phyloP scores from a whole-genome alignment of 192 early-diverging fungal genomes.

The Allomyces macrogynus region DNA sequence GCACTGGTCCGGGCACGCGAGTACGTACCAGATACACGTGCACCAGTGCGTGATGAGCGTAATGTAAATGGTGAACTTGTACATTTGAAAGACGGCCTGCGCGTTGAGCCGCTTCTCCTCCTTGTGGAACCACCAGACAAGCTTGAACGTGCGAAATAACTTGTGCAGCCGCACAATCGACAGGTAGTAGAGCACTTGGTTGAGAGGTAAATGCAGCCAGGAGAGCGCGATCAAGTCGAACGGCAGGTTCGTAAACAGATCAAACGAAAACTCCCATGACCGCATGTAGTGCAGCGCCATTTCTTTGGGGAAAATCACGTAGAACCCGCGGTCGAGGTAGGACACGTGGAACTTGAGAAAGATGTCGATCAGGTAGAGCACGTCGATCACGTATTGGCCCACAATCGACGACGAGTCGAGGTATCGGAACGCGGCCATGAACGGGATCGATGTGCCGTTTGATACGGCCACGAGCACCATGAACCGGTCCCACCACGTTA shows the following conservation, averaged over 20 bases:
- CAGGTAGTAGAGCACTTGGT: constrained; percentile 2
- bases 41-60: constrained; percentile 1
- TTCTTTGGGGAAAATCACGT: constrained; percentile 31
- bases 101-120: constrained; percentile 27
- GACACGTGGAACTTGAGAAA: constrained; percentile 28
- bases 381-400: constrained; percentile 19
- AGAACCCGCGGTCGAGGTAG: constrained; percentile 26
- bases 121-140: constrained; percentile 17
- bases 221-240: constrained; percentile 18
- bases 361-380: constrained; percentile 20
- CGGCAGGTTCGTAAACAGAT: constrained; percentile 21
- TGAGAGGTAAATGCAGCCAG: neutral
- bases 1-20: neutral
- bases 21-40: neutral
- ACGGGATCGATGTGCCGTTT: constrained; percentile 18
- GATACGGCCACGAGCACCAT: constrained; percentile 19
- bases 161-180: constrained; percentile 18
- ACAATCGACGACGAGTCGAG: constrained; percentile 11
- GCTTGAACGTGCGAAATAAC: constrained; percentile 13
- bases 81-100: constrained; percentile 15
- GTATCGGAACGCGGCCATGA: constrained; percentile 30
- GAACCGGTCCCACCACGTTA: constrained; percentile 15
- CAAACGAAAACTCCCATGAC: constrained; percentile 20
- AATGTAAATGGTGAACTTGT: constrained; percentile 14
- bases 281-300: constrained; percentile 24